phyloP scores from a whole-genome alignment of 2,329 filamentous ascomycete species.

The Pseudocercospora pini-densiflorae region DNA sequence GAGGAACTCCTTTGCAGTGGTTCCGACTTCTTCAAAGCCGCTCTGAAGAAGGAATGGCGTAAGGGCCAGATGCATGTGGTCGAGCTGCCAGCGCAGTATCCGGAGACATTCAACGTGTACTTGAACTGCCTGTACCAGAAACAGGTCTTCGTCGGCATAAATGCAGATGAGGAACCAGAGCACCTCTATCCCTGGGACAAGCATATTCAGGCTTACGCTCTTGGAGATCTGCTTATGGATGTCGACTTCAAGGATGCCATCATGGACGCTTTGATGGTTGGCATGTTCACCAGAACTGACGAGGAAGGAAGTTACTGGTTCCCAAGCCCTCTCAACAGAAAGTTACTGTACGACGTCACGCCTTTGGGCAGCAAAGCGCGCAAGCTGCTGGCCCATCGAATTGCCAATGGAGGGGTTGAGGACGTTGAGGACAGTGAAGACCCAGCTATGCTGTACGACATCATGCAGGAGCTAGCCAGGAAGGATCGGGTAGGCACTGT shows the following conservation, averaged over 20 bases:
- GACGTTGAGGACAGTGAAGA: not conserved
- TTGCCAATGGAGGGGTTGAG: not conserved
- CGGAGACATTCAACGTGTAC: slow-evolving; percentile 4
- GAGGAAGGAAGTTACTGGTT: too few species aligned
- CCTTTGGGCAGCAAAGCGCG: slow-evolving; percentile 1
- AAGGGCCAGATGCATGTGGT: not conserved
- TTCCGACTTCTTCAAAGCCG: slow-evolving; percentile 11
- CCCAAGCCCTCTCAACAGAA: not conserved
- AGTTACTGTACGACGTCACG: slow-evolving; percentile 4
- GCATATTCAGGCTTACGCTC: slow-evolving; percentile 5
- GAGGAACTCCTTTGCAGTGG: not conserved
- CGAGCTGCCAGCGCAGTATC: not conserved
- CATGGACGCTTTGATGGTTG: slow-evolving; percentile 6
- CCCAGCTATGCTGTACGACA: not conserved
- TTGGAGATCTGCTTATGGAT: slow-evolving; percentile 19
- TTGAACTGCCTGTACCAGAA: slow-evolving; percentile 6
- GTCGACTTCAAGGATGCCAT: slow-evolving; percentile 22
- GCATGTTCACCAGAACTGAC: too few species aligned
- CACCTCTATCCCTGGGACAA: not conserved
- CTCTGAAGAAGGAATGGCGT: slow-evolving; percentile 7
- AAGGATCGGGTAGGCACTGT: not conserved
- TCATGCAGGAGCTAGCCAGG: not conserved
- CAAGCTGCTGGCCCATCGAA: not conserved
- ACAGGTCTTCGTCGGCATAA: not conserved
- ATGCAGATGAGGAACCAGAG: not conserved